Evolutionary conservation across 257 asterid genomes (phyloP), one percentile per base, ranked within the genome.

Genomic region (Salvia hispanica): DNA sequence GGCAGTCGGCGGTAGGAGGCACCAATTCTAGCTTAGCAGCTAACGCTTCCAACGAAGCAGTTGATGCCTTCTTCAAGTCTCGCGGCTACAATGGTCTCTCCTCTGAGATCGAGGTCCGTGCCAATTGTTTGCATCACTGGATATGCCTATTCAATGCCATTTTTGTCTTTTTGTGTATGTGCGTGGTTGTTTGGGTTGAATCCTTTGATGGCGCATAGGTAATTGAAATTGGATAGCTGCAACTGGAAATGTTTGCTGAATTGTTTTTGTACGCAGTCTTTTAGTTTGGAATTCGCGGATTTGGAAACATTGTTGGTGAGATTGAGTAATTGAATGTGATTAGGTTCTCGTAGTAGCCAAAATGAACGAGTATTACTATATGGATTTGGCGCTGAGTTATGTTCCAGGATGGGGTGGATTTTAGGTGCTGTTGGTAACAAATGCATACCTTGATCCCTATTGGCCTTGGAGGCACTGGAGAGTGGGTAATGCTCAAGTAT

Each of bases 41-140:
- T 50, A 75, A 80, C 69, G 79, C 82, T 53, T 40, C 91, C 0
- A 91, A 83, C 77, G 96, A 91, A 21, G 98, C 99, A 53, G 88
- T 89, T 10, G 96, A 89, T 68, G 84, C 93, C 50, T 94, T 87
- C 66, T 88, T 94, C 67, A 84, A 80, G 81, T 87, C 98, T 74
- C 91, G 94, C 14, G 96, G 98, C 69, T 80, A 79, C 62, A 80
- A 74, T 48, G 93, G 96, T 47, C 89, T 91, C 70, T 91, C 76
- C 82, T 89, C 95, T 67, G 95, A 89, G 93, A 91, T 94, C 95
- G 96, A 94, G 98, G 99, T 92, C 64, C 70, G 70, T 75, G 43
- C 36, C 46, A 44, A 10, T 44, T 59, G 5, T 50, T 4, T 67
- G 8, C 25, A 1, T 48, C 31, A 39, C 28, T 47, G 37, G 62